Conservation (phyloP, 2,329 filamentous ascomycete species). For the Fusarium acutatum region DNA sequence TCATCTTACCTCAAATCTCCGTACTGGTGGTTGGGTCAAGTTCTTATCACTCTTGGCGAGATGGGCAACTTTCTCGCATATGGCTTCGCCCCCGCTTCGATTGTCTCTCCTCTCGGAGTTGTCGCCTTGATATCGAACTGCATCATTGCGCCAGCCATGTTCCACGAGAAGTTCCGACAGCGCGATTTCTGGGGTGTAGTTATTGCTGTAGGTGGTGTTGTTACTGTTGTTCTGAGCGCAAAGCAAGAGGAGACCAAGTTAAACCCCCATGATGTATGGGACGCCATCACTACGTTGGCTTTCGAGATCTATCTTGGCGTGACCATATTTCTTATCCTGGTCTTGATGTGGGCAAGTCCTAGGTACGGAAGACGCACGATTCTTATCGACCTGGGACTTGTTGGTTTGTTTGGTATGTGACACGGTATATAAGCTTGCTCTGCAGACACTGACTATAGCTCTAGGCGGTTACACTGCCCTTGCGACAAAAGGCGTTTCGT, state of each 20-base stretch:
- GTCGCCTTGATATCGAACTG: constrained; percentile 97
- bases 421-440: not conserved
- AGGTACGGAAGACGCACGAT: constrained; percentile 87
- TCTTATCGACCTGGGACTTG: constrained; percentile 89
- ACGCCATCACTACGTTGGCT: constrained; percentile 84
- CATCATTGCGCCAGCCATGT: constrained; percentile 91
- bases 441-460: constrained; percentile 7
- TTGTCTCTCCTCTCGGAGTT: constrained; percentile 96
- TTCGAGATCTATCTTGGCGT: constrained; percentile 91
- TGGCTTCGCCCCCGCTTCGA: constrained; percentile 95
- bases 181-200: constrained; percentile 90
- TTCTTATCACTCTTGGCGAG: constrained; percentile 92
- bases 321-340: constrained; percentile 75
- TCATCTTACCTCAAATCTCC: constrained; percentile 87
- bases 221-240: constrained; percentile 92
- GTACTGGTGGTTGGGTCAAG: constrained; percentile 95
- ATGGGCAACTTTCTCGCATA: constrained; percentile 97
- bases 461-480: constrained; percentile 93
- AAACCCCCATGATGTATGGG: constrained; percentile 89
- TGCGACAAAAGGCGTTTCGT: constrained; percentile 95
- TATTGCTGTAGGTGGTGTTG: constrained; percentile 85
- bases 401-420: constrained; percentile 85
- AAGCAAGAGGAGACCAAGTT: constrained; percentile 90
- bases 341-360: constrained; percentile 83
- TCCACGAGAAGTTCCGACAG: constrained; percentile 87